Base-by-base conservation (phyloP, 2,329 filamentous ascomycete species). In the Cercospora sojina region DNA sequence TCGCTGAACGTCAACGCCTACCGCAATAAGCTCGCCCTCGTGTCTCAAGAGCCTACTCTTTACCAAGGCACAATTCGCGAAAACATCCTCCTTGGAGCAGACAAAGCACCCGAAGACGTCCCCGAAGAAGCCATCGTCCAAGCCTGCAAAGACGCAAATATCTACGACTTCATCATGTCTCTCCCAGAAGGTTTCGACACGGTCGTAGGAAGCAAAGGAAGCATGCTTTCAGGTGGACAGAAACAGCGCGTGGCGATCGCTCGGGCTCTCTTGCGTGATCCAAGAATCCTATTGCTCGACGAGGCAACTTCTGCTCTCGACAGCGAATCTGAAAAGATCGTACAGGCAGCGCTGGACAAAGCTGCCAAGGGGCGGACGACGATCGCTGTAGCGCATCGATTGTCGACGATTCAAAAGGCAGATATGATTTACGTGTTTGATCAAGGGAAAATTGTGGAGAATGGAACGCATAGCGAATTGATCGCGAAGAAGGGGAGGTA, bases 341-440 rank as follows among this genome's bases (percentile, higher is more conserved):
- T 95, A 35, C 91, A 95, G 79, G 89, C 86, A 0, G 91, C 91
- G 0, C 83, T 95, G 16, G 91, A 97, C 78, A 88, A 89, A 73
- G 93, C 92, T 4, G 91, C 91, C 35, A 91, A 90, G 82, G 92
- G 89, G 53, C 60, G 79, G 70, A 72, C 80, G 6, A 98, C 94
- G 0, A 95, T 99, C 69, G 93, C 94, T 0, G 94, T 99, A 1
- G 95, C 95, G 3, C 94, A 99, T 79, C 85, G 95, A 25, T 82
- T 99, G 5, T 92, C 89, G 75, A 97, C 95, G 0, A 97, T 98
- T 67, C 93, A 97, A 77, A 93, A 95, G 77, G 94, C 94, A 0
- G 94, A 98, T 76, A 82, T 94, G 58, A 98, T 98, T 73, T 97
- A 96, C 71, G 94, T 98, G n/a, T 95, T 98, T 77, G 93, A 97